A percentile compares a stretch with the other conserved stretches of the same genome.
These are phyloP conservation scores for Aspergillus cristatus DNA, from an alignment of 495 filamentous ascomycete species.

Conservation along the genomic window DNA sequence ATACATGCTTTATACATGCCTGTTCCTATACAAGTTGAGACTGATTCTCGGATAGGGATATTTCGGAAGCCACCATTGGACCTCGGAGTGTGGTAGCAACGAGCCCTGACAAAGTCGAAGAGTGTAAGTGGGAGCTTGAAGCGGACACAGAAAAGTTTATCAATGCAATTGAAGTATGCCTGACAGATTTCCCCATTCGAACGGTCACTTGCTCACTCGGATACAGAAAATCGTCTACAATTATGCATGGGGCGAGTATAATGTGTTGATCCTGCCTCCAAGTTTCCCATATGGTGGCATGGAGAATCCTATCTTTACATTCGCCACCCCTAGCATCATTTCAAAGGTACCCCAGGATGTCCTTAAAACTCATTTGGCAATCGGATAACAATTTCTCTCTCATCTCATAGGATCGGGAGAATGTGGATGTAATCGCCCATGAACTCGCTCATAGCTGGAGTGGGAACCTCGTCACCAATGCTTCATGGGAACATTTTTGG, in stretches of 20 bases:
- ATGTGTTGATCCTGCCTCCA: constrained; percentile 80
- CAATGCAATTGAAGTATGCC: constrained; percentile 61
- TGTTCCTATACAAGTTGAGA: background rate
- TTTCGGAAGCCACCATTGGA: constrained; percentile 74
- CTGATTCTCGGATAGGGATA: constrained; percentile 43
- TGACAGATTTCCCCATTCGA: constrained; percentile 2
- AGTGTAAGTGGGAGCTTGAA: constrained; percentile 84
- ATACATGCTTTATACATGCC: background rate
- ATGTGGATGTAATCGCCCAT: constrained; percentile 94
- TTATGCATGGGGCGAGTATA: constrained; percentile 92
- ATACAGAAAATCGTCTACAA: constrained; percentile 64
- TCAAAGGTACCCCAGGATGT: constrained; percentile 41
- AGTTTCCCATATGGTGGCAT: constrained; percentile 87
- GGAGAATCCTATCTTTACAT: constrained; percentile 93
- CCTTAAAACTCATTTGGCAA: background rate
- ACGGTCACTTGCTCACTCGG: background rate
- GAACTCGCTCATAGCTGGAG: constrained; percentile 89
- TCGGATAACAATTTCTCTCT: too few relatives aligned
- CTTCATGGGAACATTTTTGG: constrained; percentile 97
- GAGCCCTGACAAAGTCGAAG: constrained; percentile 75
- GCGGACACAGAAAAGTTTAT: constrained; percentile 85
- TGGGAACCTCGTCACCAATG: constrained; percentile 84
- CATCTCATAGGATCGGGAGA: constrained; percentile 61
- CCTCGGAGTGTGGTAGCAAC: constrained; percentile 76
- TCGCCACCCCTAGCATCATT: constrained; percentile 87